Evolutionary conservation across 371 early-diverging fungal species (phyloP), one percentile per base, ranked within the genome.

Genomic region (Saksenaea oblongispora): DNA sequence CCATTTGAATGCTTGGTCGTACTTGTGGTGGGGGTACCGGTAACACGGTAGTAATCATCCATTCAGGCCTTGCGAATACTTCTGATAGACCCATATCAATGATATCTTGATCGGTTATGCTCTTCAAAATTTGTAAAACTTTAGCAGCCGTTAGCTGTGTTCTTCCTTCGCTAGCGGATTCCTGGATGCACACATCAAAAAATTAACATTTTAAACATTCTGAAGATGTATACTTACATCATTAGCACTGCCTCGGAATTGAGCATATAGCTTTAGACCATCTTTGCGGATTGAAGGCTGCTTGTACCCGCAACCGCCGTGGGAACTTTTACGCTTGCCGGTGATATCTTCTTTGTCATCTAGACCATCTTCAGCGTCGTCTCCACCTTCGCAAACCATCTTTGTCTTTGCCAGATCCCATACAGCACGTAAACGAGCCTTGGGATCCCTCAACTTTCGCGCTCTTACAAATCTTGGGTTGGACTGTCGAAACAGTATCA

Each of bases 21-120:
- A 99, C 99, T 36, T 96, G 88, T 70, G 98, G 98, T 8, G 99
- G 99, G 26, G 99, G 98, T 3, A 99, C 99, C 9, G 99, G 95
- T 57, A 99, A 81, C 4, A 93, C 92, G 4, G 95, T 93, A 51
- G 98, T 84, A 61, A 98, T 85, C 96, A 99, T 96, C 98, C 99
- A 98, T 74, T 99, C 99, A 7, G 99, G 99, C 27, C 99, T 89
- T 28, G 98, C 95, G 76, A 84, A 98, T 65, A 95, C 90, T 36
- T 91, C 85, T 62, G 93, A 91, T 58, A 99, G 84, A 34, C 99
- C 99, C 89, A 99, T 90, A 59, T 83, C 85, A 60, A 80, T 75
- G 47, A 92, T 84, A 72, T 99, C 99, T 75, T 93, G 91, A 63
- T 97, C 95, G 17, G 89, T 77, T 61, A 99, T 99, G 63, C 87